These are phyloP conservation scores for Ogataea trehalophila DNA, from an alignment of 805 yeast species.

Conservation along the genomic window DNA sequence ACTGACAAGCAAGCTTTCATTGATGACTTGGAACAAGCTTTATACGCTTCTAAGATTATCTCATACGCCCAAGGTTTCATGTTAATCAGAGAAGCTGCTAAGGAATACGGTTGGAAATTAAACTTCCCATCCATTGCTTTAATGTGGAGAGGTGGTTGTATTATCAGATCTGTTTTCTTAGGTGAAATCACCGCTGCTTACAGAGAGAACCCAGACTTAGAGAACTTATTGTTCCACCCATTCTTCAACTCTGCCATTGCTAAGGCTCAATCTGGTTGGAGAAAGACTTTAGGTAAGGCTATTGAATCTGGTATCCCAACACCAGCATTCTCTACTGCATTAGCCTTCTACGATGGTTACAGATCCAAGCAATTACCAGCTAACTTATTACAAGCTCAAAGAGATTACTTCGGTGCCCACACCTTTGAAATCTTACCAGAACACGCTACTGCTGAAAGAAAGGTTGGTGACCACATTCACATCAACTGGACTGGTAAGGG, in stretches of 20 bases:
- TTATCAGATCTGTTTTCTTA: constrained; percentile 96
- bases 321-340: constrained; percentile 96
- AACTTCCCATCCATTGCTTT: constrained; percentile 98
- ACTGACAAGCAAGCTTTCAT: constrained; percentile 79
- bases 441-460: constrained; percentile 67
- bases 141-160: constrained; percentile 99
- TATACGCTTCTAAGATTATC: constrained; percentile 96
- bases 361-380: constrained; percentile 95
- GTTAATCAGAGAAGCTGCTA: constrained; percentile 97
- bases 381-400: constrained; percentile 97
- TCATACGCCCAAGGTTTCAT: constrained; percentile 99
- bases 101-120: constrained; percentile 93
- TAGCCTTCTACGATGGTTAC: constrained; percentile 98
- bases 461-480: constrained; percentile 81
- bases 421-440: constrained; percentile 95
- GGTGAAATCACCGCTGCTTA: constrained; percentile 96
- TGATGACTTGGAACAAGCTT: constrained; percentile 95
- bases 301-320: constrained; percentile 89
- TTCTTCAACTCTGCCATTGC: constrained; percentile 89
- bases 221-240: constrained; percentile 91
- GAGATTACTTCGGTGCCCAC: constrained; percentile 99
- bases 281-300: constrained; percentile 77
- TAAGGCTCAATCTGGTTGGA: constrained; percentile 96
- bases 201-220: constrained; percentile 88
- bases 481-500: constrained; percentile 99